phyloP scores from a whole-genome alignment of 306 rosid species.

The Dicorynia guianensis region DNA sequence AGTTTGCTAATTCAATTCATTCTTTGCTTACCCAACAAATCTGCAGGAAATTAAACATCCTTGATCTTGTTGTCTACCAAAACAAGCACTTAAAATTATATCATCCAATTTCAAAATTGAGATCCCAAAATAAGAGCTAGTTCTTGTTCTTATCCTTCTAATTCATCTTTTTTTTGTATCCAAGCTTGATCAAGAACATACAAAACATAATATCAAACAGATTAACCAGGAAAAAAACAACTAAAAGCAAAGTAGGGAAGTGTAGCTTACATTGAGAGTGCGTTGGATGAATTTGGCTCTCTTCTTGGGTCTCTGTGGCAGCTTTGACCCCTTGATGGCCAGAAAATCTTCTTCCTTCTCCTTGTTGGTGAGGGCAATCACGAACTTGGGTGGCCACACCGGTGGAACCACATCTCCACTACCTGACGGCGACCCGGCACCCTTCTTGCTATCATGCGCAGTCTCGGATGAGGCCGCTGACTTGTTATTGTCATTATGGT shows the following conservation, averaged over 20 bases:
- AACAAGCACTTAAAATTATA: not conserved
- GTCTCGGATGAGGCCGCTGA: constrained; percentile 86
- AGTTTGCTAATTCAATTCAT: not conserved
- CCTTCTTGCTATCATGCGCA: constrained; percentile 94
- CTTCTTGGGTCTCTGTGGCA: constrained; percentile 92
- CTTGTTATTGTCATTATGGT: constrained; percentile 54
- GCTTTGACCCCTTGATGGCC: constrained; percentile 86
- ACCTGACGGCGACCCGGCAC: constrained; percentile 80
- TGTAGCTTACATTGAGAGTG: constrained; percentile 85
- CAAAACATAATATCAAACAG: not conserved
- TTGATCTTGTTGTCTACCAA: not conserved
- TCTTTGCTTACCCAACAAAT: not conserved
- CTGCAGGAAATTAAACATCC: not conserved
- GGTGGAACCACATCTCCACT: constrained; percentile 74
- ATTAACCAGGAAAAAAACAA: not conserved
- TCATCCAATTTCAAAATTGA: constrained; percentile 4
- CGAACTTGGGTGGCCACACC: constrained; percentile 93
- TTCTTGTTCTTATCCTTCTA: not conserved
- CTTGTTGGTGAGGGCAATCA: constrained; percentile 86
- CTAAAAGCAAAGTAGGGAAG: not conserved
- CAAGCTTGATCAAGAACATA: not conserved
- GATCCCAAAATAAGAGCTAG: constrained; percentile 11
- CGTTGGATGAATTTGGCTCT: constrained; percentile 88
- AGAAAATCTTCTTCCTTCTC: constrained; percentile 97
- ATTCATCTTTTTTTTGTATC: constrained; percentile 18